These are phyloP conservation scores for Starmerella davenportii DNA, from an alignment of 805 yeast genomes.

Conservation along the genomic window DNA sequence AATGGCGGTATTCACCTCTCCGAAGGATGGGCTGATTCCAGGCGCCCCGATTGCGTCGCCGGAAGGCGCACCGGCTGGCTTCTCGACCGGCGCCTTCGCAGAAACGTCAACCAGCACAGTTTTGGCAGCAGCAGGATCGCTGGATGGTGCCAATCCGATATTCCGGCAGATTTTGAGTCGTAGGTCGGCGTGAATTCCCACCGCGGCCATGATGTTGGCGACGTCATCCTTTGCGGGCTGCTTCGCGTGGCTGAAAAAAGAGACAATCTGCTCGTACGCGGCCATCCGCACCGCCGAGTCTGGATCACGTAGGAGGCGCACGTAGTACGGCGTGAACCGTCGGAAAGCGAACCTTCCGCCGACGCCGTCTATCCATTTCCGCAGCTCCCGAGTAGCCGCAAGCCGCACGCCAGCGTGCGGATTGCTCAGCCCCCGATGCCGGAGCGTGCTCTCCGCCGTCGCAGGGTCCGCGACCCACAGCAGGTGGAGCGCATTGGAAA, in stretches of 20 bases:
- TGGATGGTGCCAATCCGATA: not conserved
- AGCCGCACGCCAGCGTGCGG: conserved; percentile 14
- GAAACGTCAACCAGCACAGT: no score
- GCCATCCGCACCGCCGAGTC: conserved; percentile 15
- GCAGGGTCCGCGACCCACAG: conserved; percentile 25
- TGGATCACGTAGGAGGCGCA: conserved; percentile 19
- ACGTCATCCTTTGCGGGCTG: conserved; percentile 31
- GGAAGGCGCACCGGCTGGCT: no score
- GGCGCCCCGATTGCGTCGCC: no score
- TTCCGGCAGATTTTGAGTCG: not conserved
- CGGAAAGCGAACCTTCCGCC: conserved; percentile 19
- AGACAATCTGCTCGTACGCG: conserved; percentile 21
- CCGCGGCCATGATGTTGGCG: conserved; percentile 25
- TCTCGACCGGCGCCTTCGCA: no score
- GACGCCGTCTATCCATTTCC: conserved; percentile 17
- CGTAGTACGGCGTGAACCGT: conserved; percentile 22
- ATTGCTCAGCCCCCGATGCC: conserved; percentile 20
- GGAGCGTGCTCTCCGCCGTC: conserved; percentile 21
- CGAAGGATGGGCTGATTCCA: no score
- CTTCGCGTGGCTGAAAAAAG: conserved; percentile 25
- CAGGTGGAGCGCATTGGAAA: conserved; percentile 9
- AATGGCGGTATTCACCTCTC: no score
- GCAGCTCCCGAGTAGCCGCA: conserved; percentile 17
- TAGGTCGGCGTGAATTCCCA: conserved; percentile 9
- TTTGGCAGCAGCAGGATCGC: no score